Evolutionary conservation across 2,329 filamentous ascomycete genomes (phyloP).

Genomic region (Cryphonectria radicalis): DNA sequence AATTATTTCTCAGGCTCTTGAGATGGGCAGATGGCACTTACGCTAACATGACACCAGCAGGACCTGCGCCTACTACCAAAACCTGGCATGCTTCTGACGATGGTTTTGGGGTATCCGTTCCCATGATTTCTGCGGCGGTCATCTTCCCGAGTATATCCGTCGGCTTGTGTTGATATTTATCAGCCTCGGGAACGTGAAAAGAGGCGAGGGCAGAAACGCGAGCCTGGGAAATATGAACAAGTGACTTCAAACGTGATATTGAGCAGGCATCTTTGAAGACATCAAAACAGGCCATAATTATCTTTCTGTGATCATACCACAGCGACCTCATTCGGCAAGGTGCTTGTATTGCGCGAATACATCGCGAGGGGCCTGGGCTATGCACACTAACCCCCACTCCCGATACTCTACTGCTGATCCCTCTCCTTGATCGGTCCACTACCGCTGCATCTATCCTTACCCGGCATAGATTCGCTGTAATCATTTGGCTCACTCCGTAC

Average conservation of each 20-base stretch:
- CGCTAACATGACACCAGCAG: constrained; percentile 60
- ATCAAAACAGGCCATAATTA: not conserved
- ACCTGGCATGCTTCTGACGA: constrained; percentile 37
- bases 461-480: no score
- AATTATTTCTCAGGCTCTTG: constrained; percentile 34
- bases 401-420: not conserved
- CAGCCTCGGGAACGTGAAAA: no score
- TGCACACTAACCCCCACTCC: not conserved
- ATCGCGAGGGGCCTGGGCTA: not conserved
- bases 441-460: no score
- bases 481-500: not conserved
- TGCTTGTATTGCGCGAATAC: not conserved
- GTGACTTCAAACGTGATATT: not conserved
- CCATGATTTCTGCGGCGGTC: constrained; percentile 8
- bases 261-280: not conserved
- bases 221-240: not conserved
- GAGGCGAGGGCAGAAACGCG: no score
- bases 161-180: not conserved
- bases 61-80: constrained; percentile 59
- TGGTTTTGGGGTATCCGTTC: not conserved
- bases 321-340: not conserved
- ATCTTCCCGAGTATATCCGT: not conserved
- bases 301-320: not conserved
- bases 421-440: not conserved
- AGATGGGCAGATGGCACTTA: constrained; percentile 33